Percentiles rank a stretch among this genome's conserved stretches.
These are phyloP conservation scores for Stemphylium lycopersici DNA, from an alignment of 2,329 filamentous ascomycete genomes.

Conservation along the genomic window DNA sequence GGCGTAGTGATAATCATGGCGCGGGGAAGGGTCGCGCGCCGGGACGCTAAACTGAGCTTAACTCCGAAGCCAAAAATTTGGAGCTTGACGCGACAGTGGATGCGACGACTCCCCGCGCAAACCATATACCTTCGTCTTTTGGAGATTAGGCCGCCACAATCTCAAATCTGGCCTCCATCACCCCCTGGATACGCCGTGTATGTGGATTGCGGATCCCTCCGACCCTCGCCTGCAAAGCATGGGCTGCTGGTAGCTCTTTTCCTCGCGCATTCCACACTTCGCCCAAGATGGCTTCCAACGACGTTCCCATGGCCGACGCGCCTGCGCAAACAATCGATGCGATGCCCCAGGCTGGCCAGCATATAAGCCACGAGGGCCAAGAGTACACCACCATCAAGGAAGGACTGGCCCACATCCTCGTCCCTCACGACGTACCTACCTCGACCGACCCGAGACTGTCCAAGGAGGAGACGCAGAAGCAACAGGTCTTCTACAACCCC, in stretches of 20 bases:
- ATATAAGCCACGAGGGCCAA: conserved; percentile 55
- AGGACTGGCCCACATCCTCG: conserved; percentile 71
- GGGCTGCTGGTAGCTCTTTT: conserved; percentile 34
- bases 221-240: conserved; percentile 23
- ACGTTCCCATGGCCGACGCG: conserved; percentile 19
- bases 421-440: conserved; percentile 60
- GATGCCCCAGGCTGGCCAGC: conserved; percentile 38
- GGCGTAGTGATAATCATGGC: not conserved
- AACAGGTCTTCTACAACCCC: conserved; percentile 95
- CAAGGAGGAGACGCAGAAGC: conserved; percentile 62
- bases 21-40: conserved; percentile 11
- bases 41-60: conserved; percentile 43
- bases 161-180: conserved; percentile 30
- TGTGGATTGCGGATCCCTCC: conserved; percentile 29
- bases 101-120: conserved; percentile 1
- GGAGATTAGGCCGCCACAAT: not conserved
- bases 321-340: conserved; percentile 33
- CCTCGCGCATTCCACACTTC: conserved; percentile 27
- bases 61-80: conserved; percentile 32
- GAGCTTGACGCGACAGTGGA: conserved; percentile 23
- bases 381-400: conserved; percentile 68
- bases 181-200: conserved; percentile 19
- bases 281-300: conserved; percentile 23
- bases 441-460: conserved; percentile 56
- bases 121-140: not conserved